Conservation (phyloP, 148 eudicot species). For the Vaccinium vitisidaea region DNA sequence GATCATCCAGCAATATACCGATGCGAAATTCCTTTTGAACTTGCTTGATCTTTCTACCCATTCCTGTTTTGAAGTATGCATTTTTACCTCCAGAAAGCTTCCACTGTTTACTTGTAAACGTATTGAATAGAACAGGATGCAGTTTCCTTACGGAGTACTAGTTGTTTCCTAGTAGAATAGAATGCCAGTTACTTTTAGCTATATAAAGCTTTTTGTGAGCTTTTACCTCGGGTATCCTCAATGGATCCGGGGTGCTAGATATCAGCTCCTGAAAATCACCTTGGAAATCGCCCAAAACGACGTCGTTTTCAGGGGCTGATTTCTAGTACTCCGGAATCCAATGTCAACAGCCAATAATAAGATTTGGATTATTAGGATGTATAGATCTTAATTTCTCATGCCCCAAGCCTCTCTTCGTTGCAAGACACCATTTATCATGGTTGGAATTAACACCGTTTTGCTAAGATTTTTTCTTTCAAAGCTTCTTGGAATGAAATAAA, state of each 20-base stretch:
- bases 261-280: too few relatives aligned
- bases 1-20: not conserved
- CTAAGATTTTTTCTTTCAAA: too few relatives aligned
- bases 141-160: not conserved
- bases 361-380: not conserved
- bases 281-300: too few relatives aligned
- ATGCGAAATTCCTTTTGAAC: not conserved
- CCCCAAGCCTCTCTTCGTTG: not conserved
- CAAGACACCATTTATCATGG: not conserved
- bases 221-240: not conserved
- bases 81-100: not conserved
- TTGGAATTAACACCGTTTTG: not conserved
- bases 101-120: not conserved
- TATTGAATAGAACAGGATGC: not conserved
- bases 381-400: not conserved
- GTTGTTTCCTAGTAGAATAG: too few relatives aligned
- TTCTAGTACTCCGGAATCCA: too few relatives aligned
- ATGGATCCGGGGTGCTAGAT: too few relatives aligned
- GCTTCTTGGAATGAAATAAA: too few relatives aligned
- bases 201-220: not conserved
- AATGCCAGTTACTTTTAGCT: not conserved
- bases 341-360: not conserved
- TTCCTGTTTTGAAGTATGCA: not conserved
- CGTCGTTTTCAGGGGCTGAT: too few relatives aligned
- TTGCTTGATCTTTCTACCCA: not conserved